These are phyloP conservation scores for Fraxinus excelsior DNA, from an alignment of 257 asterid genomes.

Conservation along the genomic window DNA sequence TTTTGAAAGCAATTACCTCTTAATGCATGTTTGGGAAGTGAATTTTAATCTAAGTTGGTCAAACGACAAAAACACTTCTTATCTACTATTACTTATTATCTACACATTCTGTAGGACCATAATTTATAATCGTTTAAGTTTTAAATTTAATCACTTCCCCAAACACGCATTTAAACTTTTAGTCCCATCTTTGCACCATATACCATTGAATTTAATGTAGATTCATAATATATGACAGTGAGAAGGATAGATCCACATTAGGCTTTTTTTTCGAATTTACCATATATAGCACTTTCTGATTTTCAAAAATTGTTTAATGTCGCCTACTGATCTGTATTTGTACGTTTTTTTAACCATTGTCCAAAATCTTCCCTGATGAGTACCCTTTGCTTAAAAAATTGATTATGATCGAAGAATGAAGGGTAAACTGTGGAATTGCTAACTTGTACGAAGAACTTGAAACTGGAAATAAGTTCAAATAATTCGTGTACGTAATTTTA, in stretches of 20 bases:
- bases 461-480: not conserved
- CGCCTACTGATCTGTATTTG: not conserved
- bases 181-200: not conserved
- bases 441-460: not conserved
- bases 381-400: not conserved
- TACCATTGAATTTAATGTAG: not conserved
- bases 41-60: no score
- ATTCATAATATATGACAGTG: not conserved
- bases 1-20: slow-evolving; percentile 8
- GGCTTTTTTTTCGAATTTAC: not conserved
- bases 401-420: not conserved
- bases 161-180: not conserved
- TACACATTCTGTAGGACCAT: no score
- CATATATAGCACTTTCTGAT: not conserved
- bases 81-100: no score
- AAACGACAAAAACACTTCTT: no score
- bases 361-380: not conserved
- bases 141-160: no score
- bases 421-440: not conserved
- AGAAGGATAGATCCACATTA: not conserved
- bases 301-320: not conserved
- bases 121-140: no score
- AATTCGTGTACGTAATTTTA: not conserved
- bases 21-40: no score
- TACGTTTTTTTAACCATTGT: not conserved